Percentiles rank a stretch among this genome's conserved stretches.
Conservation (phyloP, 2,329 filamentous ascomycete genomes). For the Colletotrichum theobromicola region DNA sequence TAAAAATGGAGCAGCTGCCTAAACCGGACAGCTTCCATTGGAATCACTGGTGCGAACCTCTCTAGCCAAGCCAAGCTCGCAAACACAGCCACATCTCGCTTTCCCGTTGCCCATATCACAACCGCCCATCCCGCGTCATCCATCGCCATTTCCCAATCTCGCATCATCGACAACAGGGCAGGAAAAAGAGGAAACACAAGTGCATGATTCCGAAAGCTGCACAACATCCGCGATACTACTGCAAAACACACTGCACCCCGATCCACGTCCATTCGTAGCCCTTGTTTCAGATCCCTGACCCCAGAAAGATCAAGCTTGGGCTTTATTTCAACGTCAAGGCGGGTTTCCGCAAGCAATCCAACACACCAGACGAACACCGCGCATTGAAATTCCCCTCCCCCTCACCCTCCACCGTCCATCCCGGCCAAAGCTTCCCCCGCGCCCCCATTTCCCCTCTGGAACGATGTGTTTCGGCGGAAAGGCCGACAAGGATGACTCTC, state of each 20-base stretch:
- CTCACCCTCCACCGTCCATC: not conserved
- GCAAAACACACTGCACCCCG: not conserved
- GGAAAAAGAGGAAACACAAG: not conserved
- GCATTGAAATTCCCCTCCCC: not conserved
- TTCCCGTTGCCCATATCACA: not conserved
- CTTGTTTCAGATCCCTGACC: conserved; percentile 1
- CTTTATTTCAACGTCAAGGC: conserved; percentile 16
- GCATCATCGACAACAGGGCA: not conserved
- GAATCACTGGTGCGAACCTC: not conserved
- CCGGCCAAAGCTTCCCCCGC: not conserved
- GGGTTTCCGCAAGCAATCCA: not conserved
- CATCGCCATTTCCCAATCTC: not conserved
- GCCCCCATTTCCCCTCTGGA: not conserved
- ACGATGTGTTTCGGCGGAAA: conserved; percentile 57
- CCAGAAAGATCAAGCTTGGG: not conserved
- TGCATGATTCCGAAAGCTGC: not conserved
- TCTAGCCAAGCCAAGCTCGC: not conserved
- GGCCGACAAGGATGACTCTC: conserved; percentile 42
- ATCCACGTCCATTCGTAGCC: not conserved
- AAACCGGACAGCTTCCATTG: conserved; percentile 8
- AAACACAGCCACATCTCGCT: conserved; percentile 9
- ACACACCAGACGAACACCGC: conserved; percentile 8
- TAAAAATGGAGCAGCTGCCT: not conserved
- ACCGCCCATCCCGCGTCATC: not conserved
- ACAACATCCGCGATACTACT: not conserved